phyloP scores from a whole-genome alignment of 1,284 basidiomycete species.

The Leccinum pseudoinsigne region DNA sequence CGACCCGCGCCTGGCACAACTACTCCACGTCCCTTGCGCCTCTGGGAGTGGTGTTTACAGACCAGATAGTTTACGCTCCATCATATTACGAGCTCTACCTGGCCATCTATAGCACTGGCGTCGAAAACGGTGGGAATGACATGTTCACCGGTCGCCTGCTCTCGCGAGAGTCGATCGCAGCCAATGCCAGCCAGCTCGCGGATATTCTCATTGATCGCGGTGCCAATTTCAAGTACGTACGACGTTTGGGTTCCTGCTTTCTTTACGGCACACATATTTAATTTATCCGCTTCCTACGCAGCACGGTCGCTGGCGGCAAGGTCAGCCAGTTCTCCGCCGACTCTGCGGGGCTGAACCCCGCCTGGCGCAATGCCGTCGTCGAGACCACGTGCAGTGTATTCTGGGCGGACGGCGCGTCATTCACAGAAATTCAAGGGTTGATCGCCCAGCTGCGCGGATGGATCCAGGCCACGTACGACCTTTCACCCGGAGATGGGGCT shows the following conservation, averaged over 20 bases:
- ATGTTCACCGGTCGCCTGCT: no score
- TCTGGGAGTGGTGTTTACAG: constrained; percentile 4
- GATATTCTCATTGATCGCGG: no score
- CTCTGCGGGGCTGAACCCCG: constrained; percentile 43
- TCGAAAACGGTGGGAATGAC: no score
- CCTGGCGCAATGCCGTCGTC: constrained; percentile 41
- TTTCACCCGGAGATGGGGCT: constrained; percentile 36
- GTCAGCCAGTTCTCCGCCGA: constrained; percentile 37
- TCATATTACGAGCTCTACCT: constrained; percentile 29
- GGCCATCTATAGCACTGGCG: no score
- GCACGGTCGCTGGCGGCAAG: constrained; percentile 35
- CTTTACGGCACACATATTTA: no score
- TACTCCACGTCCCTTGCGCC: constrained; percentile 19
- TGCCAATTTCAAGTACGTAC: constrained; percentile 14
- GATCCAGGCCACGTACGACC: constrained; percentile 24
- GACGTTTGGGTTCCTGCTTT: not conserved
- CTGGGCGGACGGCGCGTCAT: constrained; percentile 38
- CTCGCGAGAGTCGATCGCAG: no score
- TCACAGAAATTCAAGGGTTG: no score
- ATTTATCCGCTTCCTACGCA: not conserved
- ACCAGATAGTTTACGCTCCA: not conserved
- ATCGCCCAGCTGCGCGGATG: constrained; percentile 12
- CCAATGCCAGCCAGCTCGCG: no score
- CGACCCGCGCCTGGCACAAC: constrained; percentile 33
- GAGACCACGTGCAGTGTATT: constrained; percentile 25